Evolutionary conservation across 352 stramenopile genomes (phyloP), one percentile per base, ranked within the genome.

Genomic region (Globisporangium spinosum): DNA sequence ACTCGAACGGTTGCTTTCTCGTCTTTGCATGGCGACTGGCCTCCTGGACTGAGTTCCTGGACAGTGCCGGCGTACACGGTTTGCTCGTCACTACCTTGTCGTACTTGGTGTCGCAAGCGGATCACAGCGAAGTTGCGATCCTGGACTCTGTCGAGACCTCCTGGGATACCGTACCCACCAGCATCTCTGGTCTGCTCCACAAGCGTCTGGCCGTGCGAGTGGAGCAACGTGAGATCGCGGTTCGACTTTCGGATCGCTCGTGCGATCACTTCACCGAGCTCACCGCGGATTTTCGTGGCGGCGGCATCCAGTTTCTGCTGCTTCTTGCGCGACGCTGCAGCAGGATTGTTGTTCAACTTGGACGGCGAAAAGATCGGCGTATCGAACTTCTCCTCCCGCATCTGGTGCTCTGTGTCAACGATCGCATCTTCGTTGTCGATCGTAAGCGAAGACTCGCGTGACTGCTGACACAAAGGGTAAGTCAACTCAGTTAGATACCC

Each of bases 151-250:
- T 82, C 76, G 6, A 86, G 65, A 2, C 64, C 74, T 9, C 68
- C 66, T 34, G 61, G 13, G 29, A n/a, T n/a, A 29, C 59, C 65
- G 20, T 59, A 65, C 15, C 65, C 55, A 27, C 25, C 61, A n/a
- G n/a, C 65, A 0, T 79, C 71, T 17, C 35, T 60, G 34, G 23
- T 64, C 64, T 77, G 66, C 8, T 72, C 68, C 10, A 92, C 58
- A 7, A 92, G 67, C 20, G 80, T 87, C 45, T 89, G 84, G 0
- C 75, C 77, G 3, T 81, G 71, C 0, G 80, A 87, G 10, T 80
- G 71, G 2, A 92, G 61, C 49, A 92, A 55, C 10, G 84, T 92
- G 40, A 90, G 70, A 34, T 92, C 84, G 3, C 82, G 74, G 15
- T 82, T 83, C 0, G 71, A 79, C 66, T 78, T 83, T 0, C 84